Evolutionary conservation across 208 protist genomes (phyloP).

Genomic region (Leishmania arabica): DNA sequence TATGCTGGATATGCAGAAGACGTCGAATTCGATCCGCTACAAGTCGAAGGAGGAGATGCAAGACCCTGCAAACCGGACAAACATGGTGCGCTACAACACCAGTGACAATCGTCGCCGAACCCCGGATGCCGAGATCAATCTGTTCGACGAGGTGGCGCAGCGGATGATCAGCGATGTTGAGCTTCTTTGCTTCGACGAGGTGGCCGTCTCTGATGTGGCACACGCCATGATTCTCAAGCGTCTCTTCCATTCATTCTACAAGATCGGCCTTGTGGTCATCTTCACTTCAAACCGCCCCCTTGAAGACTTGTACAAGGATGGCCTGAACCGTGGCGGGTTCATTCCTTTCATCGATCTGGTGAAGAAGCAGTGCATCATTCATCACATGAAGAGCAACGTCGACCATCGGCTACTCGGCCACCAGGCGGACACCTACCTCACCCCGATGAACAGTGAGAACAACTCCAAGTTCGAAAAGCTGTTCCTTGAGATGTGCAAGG

Average conservation of each 20-base stretch:
- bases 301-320: constrained; percentile 91
- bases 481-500: constrained; percentile 87
- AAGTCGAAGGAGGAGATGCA: constrained; percentile 62
- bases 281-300: constrained; percentile 94
- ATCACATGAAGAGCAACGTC: constrained; percentile 86
- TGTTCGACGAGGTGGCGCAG: constrained; percentile 87
- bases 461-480: constrained; percentile 63
- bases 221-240: constrained; percentile 96
- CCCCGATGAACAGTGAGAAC: constrained; percentile 66
- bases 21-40: constrained; percentile 71
- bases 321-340: constrained; percentile 94
- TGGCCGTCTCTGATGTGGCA: constrained; percentile 93
- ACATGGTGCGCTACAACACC: constrained; percentile 62
- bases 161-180: constrained; percentile 89
- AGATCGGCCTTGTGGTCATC: constrained; percentile 91
- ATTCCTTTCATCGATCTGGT: constrained; percentile 96
- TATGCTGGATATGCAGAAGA: constrained; percentile 95
- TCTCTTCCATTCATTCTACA: constrained; percentile 91
- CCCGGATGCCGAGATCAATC: constrained; percentile 67
- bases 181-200: constrained; percentile 96
- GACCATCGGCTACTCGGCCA: constrained; percentile 94
- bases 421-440: constrained; percentile 70
- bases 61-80: constrained; percentile 28
- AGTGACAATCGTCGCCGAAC: constrained; percentile 52
- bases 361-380: constrained; percentile 79